Base-by-base conservation (phyloP, 2,329 filamentous ascomycete species). In the Colletotrichum limetticola region DNA sequence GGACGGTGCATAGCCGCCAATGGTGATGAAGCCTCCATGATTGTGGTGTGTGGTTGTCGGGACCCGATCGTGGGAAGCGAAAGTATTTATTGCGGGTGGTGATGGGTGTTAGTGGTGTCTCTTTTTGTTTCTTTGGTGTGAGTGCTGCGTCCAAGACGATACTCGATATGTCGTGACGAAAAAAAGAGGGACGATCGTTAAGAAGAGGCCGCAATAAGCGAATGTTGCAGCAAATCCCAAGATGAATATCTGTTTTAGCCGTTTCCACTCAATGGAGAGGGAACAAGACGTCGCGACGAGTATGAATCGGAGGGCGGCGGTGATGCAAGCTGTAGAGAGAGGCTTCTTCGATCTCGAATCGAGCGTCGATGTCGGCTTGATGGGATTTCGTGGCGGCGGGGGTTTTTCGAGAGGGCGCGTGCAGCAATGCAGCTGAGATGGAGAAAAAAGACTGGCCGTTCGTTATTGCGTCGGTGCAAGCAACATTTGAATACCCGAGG, bases 11-110 rank as follows among this genome's bases (percentile, higher is more conserved):
- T 94, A 70, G 96, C 95, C 83, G 96, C 96, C 81, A 98, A 86
- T 59, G 97, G 97, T 78, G 97, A 98, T 76, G 94, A 93, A 76
- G 94, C 92, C 85, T 98, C 95, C 95, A 98, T 98, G 80, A 62
- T 85, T 77, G 76, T 60, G n/a, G 32, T 35, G 32, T 35, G 53
- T 35, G 60, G 32, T 46, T 52, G 28, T 35, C 5, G n/a, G 12
- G 30, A 30, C 24, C 7, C 7, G 24, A 19, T 59, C 60, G 69
- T 63, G 35, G 35, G 28, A 49, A 70, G 67, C 63, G 62, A 64
- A 58, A 68, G 62, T 72, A 52, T 58, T 42, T 42, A 32, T 56
- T 42, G 26, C n/a, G 37, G 60, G 30, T 32, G 26, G 53, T 56
- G 52, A 56, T 66, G 12, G 46, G 64, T 66, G 62, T 58, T 63